phyloP scores from a whole-genome alignment of 441 rosid genomes.

The Arabidopsis lyrata region DNA sequence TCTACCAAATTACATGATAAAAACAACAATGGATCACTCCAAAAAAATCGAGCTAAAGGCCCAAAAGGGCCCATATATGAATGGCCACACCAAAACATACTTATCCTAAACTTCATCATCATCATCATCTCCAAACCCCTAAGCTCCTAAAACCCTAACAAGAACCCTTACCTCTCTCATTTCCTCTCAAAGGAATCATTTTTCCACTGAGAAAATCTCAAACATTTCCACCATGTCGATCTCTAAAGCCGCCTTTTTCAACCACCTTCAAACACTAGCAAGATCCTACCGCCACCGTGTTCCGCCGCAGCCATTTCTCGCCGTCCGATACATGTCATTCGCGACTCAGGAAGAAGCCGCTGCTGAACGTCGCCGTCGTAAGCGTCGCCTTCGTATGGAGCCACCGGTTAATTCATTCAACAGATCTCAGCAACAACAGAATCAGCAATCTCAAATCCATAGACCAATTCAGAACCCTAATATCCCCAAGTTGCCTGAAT shows the following conservation, averaged over 20 bases:
- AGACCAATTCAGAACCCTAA: conserved; percentile 80
- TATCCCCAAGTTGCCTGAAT: conserved; percentile 80
- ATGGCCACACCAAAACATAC: not conserved
- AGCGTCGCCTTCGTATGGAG: conserved; percentile 81
- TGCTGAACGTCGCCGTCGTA: conserved; percentile 90
- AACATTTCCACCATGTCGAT: conserved; percentile 56
- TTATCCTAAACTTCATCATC: too few species aligned
- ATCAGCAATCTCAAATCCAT: conserved; percentile 45
- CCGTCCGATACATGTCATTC: conserved; percentile 70
- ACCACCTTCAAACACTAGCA: conserved; percentile 56
- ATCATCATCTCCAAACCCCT: conserved; percentile 20
- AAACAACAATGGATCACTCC: not conserved
- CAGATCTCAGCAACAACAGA: conserved; percentile 61
- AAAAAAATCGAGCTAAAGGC: not conserved
- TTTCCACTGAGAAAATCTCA: conserved; percentile 2
- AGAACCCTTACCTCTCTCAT: conserved; percentile 9
- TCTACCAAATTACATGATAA: not conserved
- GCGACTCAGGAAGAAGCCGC: conserved; percentile 93
- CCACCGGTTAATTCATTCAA: conserved; percentile 76
- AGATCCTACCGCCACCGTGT: conserved; percentile 36
- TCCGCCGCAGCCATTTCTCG: conserved; percentile 37
- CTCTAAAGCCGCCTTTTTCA: conserved; percentile 57
- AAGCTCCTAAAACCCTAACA: conserved; percentile 43
- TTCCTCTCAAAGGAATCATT: conserved; percentile 10
- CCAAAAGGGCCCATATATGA: conserved; percentile 7